Percentiles rank a stretch among this genome's conserved stretches.
These are phyloP conservation scores for Withania somnifera DNA, from an alignment of 305 asterid genomes.

Conservation along the genomic window DNA sequence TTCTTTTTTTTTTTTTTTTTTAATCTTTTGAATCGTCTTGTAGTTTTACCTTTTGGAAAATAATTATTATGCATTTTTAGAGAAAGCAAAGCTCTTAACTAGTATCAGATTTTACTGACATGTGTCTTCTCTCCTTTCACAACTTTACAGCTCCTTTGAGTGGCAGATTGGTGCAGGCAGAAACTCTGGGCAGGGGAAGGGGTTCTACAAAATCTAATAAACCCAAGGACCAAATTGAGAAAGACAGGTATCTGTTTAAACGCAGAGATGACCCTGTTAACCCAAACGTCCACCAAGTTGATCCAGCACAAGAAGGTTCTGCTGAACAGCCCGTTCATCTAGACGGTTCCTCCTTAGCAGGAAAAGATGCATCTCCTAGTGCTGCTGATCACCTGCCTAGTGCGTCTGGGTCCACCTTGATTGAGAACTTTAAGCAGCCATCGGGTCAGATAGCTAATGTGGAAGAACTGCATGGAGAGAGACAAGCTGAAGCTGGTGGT, in stretches of 20 bases:
- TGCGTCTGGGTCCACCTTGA: slow-evolving; percentile 22
- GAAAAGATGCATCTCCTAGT: slow-evolving; percentile 10
- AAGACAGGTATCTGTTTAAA: slow-evolving; percentile 63
- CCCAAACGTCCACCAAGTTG: slow-evolving; percentile 31
- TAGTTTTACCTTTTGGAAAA: not conserved
- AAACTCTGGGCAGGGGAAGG: slow-evolving; percentile 59
- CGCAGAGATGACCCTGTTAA: slow-evolving; percentile 59
- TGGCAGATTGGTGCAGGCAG: slow-evolving; percentile 72
- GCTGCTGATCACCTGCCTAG: slow-evolving; percentile 13
- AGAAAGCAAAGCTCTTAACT: not conserved
- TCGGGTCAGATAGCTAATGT: slow-evolving; percentile 13
- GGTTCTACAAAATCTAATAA: slow-evolving; percentile 30
- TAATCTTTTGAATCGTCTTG: not conserved
- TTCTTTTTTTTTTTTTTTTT: not conserved
- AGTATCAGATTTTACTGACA: not conserved
- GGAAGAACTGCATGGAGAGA: slow-evolving; percentile 7
- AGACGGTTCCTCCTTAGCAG: slow-evolving; percentile 30
- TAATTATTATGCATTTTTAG: not conserved
- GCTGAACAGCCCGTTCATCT: slow-evolving; percentile 19
- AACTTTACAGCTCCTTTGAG: slow-evolving; percentile 54
- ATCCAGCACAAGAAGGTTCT: slow-evolving; percentile 21
- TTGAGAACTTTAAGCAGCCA: slow-evolving; percentile 28
- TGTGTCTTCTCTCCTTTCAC: not conserved
- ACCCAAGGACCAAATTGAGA: slow-evolving; percentile 49
- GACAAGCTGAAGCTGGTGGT: slow-evolving; percentile 7